Conservation (phyloP, 805 yeast species). For the Barnettozyma pratensis region DNA sequence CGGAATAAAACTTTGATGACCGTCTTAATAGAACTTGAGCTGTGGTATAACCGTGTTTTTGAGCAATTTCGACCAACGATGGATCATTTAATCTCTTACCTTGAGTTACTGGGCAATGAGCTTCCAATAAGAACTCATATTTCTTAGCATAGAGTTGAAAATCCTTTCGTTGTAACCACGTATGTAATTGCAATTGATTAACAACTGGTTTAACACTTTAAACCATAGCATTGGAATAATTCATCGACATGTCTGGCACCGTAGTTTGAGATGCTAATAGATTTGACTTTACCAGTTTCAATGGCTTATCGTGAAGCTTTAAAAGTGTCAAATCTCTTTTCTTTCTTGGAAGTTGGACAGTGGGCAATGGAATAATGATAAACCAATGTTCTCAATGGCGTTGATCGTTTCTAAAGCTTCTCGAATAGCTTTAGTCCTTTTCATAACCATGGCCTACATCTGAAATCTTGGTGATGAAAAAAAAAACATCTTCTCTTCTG, state of each 20-base stretch:
- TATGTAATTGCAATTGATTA: conserved; percentile 50
- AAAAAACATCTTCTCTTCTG: conserved; percentile 20
- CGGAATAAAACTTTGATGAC: conserved; percentile 69
- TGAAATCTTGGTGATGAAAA: conserved; percentile 21
- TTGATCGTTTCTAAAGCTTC: conserved; percentile 47
- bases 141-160: conserved; percentile 19
- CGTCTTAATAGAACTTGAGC: conserved; percentile 69
- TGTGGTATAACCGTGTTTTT: conserved; percentile 38
- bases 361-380: conserved; percentile 67
- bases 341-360: conserved; percentile 40
- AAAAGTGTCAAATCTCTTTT: conserved; percentile 55
- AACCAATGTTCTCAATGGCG: conserved; percentile 59
- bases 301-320: conserved; percentile 72
- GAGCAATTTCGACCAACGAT: conserved; percentile 16
- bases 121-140: conserved; percentile 17
- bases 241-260: conserved; percentile 63
- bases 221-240: conserved; percentile 50
- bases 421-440: conserved; percentile 34
- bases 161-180: conserved; percentile 24
- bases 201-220: conserved; percentile 60
- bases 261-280: conserved; percentile 77
- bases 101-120: conserved; percentile 22
- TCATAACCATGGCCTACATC: conserved; percentile 12
- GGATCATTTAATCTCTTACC: conserved; percentile 20
- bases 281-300: conserved; percentile 49